phyloP scores from a whole-genome alignment of 176 grass and related monocot genomes.

The Paspalum notatum region DNA sequence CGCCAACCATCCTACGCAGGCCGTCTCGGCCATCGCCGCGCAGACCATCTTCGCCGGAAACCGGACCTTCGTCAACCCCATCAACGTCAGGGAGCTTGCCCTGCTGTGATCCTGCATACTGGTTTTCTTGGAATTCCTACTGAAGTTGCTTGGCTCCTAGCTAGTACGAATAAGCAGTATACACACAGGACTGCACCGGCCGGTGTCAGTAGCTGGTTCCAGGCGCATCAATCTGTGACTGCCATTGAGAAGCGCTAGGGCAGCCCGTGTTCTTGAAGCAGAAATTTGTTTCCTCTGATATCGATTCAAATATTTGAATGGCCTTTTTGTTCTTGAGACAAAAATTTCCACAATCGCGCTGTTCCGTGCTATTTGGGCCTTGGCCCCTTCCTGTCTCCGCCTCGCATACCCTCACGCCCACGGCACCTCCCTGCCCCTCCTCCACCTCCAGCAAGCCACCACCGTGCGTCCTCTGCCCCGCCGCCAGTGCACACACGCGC shows the following conservation, averaged over 20 bases:
- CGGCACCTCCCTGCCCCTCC: too few species aligned
- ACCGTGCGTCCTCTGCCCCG: too few species aligned
- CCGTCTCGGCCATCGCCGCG: conserved; percentile 47
- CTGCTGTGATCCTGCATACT: not conserved
- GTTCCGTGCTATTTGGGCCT: too few species aligned
- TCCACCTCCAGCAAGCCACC: too few species aligned
- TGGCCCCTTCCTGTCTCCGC: too few species aligned
- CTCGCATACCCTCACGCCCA: too few species aligned
- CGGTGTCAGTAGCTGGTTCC: not conserved
- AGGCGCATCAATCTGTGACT: not conserved
- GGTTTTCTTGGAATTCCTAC: not conserved
- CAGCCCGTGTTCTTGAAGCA: not conserved
- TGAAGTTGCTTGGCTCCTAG: not conserved
- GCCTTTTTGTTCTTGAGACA: not conserved
- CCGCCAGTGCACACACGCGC: too few species aligned
- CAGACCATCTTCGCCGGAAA: conserved; percentile 43
- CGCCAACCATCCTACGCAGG: conserved; percentile 55
- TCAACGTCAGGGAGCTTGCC: conserved; percentile 54
- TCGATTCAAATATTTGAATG: not conserved
- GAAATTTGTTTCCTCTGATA: not conserved
- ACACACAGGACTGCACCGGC: not conserved
- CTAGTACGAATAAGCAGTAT: conserved; percentile 30
- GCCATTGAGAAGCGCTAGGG: not conserved
- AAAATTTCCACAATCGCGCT: too few species aligned
- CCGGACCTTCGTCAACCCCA: conserved; percentile 39